Evolutionary conservation across 2,329 filamentous ascomycete genomes (phyloP).

Genomic region (Saccharata proteae): DNA sequence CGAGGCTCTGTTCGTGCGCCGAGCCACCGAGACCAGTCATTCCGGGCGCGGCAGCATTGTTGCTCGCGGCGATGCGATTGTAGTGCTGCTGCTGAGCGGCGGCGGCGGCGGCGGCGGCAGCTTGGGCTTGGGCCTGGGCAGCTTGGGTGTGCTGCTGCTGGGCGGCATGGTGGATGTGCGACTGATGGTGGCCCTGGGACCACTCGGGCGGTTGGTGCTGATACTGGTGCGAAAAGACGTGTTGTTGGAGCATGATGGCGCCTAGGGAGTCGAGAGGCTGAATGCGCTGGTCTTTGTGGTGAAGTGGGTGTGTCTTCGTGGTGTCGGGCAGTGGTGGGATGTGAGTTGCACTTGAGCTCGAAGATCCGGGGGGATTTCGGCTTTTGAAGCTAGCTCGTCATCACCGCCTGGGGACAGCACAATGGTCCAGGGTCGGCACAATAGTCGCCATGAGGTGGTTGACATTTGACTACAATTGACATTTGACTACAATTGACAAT

Average conservation of each 20-base stretch:
- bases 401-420: too few species aligned
- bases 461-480: too few species aligned
- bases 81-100: slow-evolving; percentile 47
- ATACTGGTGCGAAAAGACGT: slow-evolving; percentile 48
- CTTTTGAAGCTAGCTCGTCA: too few species aligned
- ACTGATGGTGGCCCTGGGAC: slow-evolving; percentile 37
- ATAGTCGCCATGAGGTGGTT: too few species aligned
- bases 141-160: slow-evolving; percentile 31
- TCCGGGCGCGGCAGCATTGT: slow-evolving; percentile 37
- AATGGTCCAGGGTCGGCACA: too few species aligned
- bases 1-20: slow-evolving; percentile 22
- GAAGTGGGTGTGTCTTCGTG: too few species aligned
- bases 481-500: too few species aligned
- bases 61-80: slow-evolving; percentile 58
- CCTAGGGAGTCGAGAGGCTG: slow-evolving; percentile 11
- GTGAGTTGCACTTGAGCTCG: slow-evolving; percentile 1
- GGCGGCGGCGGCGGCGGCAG: slow-evolving; percentile 40
- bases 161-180: slow-evolving; percentile 24
- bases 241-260: slow-evolving; percentile 40
- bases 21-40: slow-evolving; percentile 23
- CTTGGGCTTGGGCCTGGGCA: slow-evolving; percentile 40
- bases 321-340: slow-evolving; percentile 2
- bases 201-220: slow-evolving; percentile 42
- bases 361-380: slow-evolving; percentile 5
- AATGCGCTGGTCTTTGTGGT: slow-evolving; percentile 5